Evolutionary conservation across 257 asterid genomes (phyloP).

Genomic region (Solanum tacnaense): DNA sequence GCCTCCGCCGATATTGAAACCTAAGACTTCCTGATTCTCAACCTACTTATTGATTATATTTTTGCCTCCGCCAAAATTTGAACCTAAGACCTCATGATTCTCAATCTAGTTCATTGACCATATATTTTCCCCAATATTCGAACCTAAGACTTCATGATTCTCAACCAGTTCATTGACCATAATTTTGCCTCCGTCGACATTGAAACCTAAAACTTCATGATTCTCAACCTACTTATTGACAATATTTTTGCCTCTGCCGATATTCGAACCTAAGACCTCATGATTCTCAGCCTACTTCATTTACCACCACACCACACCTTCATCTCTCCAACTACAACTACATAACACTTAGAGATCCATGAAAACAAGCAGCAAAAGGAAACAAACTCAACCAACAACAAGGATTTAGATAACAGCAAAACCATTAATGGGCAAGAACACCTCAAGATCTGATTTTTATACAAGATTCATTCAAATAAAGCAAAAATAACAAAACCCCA

Average conservation of each 20-base stretch:
- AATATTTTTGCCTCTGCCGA: not conserved
- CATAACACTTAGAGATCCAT: not conserved
- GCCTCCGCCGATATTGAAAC: not conserved
- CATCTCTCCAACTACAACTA: not conserved
- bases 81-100: not conserved
- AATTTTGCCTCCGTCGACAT: not conserved
- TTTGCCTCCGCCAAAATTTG: not conserved
- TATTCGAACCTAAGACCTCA: not conserved
- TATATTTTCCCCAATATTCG: fast-evolving
- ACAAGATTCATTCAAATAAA: not conserved
- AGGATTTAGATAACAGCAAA: not conserved
- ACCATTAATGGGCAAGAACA: not conserved
- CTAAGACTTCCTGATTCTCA: not conserved
- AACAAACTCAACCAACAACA: not conserved
- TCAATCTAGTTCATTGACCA: not conserved
- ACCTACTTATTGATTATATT: not conserved
- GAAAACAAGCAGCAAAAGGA: not conserved
- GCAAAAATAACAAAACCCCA: not conserved
- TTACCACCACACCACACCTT: not conserved
- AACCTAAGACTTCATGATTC: not conserved
- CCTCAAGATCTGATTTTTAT: not conserved
- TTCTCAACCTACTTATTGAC: not conserved
- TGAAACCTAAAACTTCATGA: not conserved
- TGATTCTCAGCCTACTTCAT: not conserved
- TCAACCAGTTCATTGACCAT: not conserved